Conservation (phyloP, 2,329 filamentous ascomycete genomes). For the Cladophialophora carrionii region DNA sequence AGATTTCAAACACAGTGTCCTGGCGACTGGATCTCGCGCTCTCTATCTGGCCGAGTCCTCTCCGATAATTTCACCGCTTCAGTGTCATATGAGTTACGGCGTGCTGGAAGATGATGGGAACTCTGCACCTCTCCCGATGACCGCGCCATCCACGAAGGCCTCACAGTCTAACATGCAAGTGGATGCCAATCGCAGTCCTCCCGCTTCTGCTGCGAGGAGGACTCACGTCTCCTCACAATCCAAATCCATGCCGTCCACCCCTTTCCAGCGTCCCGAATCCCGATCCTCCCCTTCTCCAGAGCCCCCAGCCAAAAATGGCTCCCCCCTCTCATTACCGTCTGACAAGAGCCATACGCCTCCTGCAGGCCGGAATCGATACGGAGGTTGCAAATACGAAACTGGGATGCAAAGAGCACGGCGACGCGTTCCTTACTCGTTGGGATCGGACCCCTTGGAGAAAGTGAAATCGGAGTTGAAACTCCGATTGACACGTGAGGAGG, state of each 20-base stretch:
- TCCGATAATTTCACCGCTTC: conserved; percentile 10
- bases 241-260: conserved; percentile 89
- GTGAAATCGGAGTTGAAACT: conserved; percentile 71
- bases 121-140: conserved; percentile 28
- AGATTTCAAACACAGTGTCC: background rate
- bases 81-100: conserved; percentile 31
- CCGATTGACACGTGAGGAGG: conserved; percentile 71
- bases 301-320: conserved; percentile 72
- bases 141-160: conserved; percentile 24
- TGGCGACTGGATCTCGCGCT: background rate
- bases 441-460: conserved; percentile 72
- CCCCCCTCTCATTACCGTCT: conserved; percentile 85
- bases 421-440: conserved; percentile 88
- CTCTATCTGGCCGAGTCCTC: background rate
- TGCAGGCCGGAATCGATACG: conserved; percentile 67
- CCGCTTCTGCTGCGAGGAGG: background rate
- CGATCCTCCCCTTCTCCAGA: conserved; percentile 81
- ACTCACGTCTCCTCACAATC: conserved; percentile 58
- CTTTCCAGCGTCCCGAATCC: conserved; percentile 81
- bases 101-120: conserved; percentile 34
- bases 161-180: conserved; percentile 23
- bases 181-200: conserved; percentile 4
- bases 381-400: conserved; percentile 85
- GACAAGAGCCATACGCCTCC: conserved; percentile 78
- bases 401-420: conserved; percentile 78